Conservation (phyloP, 345 rosid species). For the Populus tremula region DNA sequence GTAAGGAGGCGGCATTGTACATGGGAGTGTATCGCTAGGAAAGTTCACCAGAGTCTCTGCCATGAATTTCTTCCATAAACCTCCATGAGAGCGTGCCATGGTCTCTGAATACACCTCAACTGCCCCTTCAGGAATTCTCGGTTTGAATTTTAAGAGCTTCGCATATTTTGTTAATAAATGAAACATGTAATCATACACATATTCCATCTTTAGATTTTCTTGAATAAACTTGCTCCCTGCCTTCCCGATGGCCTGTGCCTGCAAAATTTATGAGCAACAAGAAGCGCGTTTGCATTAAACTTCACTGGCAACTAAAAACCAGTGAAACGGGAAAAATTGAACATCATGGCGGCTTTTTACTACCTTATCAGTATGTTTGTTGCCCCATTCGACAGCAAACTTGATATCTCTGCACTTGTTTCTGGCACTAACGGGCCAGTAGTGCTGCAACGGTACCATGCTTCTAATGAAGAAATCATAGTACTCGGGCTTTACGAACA, state of each 20-base stretch:
- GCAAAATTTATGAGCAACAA: neutral
- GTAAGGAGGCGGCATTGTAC: slow-evolving; percentile 50
- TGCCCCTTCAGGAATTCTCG: slow-evolving; percentile 44
- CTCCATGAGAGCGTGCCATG: slow-evolving; percentile 39
- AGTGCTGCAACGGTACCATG: slow-evolving; percentile 65
- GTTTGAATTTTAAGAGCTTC: slow-evolving; percentile 62
- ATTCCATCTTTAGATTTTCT: slow-evolving; percentile 54
- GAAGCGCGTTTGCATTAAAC: neutral
- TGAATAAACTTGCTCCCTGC: slow-evolving; percentile 49
- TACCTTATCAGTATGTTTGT: slow-evolving; percentile 19
- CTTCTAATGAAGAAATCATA: slow-evolving; percentile 64
- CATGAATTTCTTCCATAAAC: slow-evolving; percentile 49
- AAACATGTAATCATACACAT: slow-evolving; percentile 71
- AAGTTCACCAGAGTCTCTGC: slow-evolving; percentile 52
- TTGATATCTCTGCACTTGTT: slow-evolving; percentile 55
- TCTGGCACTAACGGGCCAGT: slow-evolving; percentile 66
- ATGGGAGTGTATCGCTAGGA: slow-evolving; percentile 49
- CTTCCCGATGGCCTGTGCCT: slow-evolving; percentile 65
- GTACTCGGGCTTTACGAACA: slow-evolving; percentile 45
- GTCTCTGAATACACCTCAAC: slow-evolving; percentile 50
- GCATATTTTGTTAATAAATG: slow-evolving; percentile 63
- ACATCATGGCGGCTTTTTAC: too few relatives aligned
- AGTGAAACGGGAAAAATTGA: too few relatives aligned
- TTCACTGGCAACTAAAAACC: neutral
- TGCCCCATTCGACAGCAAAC: slow-evolving; percentile 81